Base-by-base conservation (phyloP, 257 asterid genomes). In the Coffea eugenioides region DNA sequence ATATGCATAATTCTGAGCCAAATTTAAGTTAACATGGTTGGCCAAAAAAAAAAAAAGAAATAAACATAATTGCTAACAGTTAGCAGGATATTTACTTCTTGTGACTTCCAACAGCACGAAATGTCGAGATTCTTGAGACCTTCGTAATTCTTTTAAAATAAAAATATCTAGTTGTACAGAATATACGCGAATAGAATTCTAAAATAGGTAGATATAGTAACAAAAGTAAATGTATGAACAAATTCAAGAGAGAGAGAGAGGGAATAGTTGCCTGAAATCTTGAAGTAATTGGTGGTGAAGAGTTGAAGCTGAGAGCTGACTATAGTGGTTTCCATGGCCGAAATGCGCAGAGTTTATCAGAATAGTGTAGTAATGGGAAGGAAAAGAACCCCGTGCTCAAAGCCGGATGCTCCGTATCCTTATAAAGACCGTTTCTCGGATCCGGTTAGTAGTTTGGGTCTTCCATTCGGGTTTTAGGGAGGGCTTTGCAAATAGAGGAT, bases 281-380 rank as follows among this genome's bases (percentile, higher is more conserved):
- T 80, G 52, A 77, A 49, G 74, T n/a, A 48, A 48, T 71, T 59
- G 12, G 78, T n/a, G 27, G 79, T 21, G 77, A 65, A 75, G 64
- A 82, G 72, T 69, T 81, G 88, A 80, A 78, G 79, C 51, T 77
- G 90, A 71, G 93, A 86, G 76, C 84, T 81, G 62, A 88, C 82
- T 70, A 86, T 87, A 81, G 91, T 52, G 15, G 93, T 87, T 82
- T 88, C 94, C 98, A 93, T 93, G 83, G 84, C 70, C 85, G 79
- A 82, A 69, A 54, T 39, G 36, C 9, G 51, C 51, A 46, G 51
- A 46, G 51, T 46, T 0, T 8, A 0, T 46, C 41, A 57, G 57
- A 76, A 49, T 54, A 39, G 36, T 46, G 11, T 46, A 46, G 51
- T 46, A 46, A 46, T 71, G 68, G 70, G 45, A 45, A 57, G 68